A percentile compares a stretch with the other conserved stretches of the same genome.
Conservation (phyloP, 2,329 filamentous ascomycete species). For the Aspergillus pseudonomiae region DNA sequence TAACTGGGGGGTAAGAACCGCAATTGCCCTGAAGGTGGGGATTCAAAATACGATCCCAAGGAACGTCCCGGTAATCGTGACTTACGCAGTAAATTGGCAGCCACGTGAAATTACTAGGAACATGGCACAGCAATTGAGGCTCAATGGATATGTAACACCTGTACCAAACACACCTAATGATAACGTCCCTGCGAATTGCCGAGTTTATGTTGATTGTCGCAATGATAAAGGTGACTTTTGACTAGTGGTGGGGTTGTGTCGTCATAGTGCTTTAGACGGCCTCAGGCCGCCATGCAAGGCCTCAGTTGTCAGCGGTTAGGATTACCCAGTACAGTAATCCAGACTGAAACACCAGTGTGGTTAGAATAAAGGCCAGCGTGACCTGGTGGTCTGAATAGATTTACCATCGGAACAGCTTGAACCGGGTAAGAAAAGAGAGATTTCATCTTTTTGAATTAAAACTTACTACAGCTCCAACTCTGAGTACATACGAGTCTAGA, state of each 20-base stretch:
- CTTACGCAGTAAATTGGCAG: slow-evolving; percentile 8
- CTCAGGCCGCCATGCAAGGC: slow-evolving; percentile 10
- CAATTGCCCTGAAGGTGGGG: slow-evolving; percentile 15
- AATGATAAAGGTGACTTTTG: not conserved
- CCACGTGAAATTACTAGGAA: slow-evolving; percentile 4
- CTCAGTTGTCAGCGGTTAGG: not conserved
- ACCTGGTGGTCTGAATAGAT: no score
- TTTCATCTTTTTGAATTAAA: no score
- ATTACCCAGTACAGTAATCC: not conserved
- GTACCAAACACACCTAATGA: not conserved
- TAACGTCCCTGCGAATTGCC: not conserved
- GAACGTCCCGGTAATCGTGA: slow-evolving; percentile 10
- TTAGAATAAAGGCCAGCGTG: no score
- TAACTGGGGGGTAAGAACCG: slow-evolving; percentile 17
- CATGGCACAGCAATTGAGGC: slow-evolving; percentile 9
- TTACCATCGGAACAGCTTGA: no score
- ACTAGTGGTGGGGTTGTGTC: slow-evolving; percentile 16
- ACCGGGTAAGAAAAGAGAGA: no score
- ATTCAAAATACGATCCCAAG: slow-evolving; percentile 6
- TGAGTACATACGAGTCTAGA: no score
- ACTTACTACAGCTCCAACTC: no score
- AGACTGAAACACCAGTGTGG: no score
- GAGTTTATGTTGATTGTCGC: not conserved
- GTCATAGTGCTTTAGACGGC: slow-evolving; percentile 17
- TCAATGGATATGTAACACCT: not conserved